These are phyloP conservation scores for Lathyrus oleraceus DNA, from an alignment of 306 rosid species.

Conservation along the genomic window DNA sequence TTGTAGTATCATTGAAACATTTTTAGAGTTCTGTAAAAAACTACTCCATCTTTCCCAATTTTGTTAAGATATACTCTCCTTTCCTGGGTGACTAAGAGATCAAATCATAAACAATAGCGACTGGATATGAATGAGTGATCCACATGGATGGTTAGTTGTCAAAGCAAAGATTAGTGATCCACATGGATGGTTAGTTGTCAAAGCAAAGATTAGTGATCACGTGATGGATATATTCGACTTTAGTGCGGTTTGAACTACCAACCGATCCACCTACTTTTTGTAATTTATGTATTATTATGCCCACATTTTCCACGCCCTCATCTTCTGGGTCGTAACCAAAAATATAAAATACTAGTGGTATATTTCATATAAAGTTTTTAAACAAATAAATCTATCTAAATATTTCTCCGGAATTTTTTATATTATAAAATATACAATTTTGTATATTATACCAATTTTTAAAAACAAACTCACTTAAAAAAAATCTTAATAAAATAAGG, in stretches of 20 bases:
- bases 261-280: constrained; percentile 24
- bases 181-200: constrained; percentile 15
- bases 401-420: too few species aligned
- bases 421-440: neutral
- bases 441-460: neutral
- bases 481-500: neutral
- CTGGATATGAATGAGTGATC: neutral
- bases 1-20: neutral
- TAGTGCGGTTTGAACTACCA: constrained; percentile 23
- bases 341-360: neutral
- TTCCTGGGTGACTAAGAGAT: too few species aligned
- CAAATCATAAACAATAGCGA: too few species aligned
- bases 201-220: constrained; percentile 21
- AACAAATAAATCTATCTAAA: too few species aligned
- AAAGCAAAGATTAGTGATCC: constrained; percentile 11
- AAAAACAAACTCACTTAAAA: neutral
- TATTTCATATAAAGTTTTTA: neutral
- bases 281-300: neutral
- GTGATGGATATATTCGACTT: constrained; percentile 29
- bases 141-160: constrained; percentile 20
- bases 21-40: neutral
- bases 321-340: neutral
- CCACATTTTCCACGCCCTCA: constrained; percentile 33
- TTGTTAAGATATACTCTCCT: too few species aligned
- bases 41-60: too few species aligned